These are phyloP conservation scores for Xylariaceae sp. DNA, from an alignment of 2,329 filamentous ascomycete species.

Conservation along the genomic window DNA sequence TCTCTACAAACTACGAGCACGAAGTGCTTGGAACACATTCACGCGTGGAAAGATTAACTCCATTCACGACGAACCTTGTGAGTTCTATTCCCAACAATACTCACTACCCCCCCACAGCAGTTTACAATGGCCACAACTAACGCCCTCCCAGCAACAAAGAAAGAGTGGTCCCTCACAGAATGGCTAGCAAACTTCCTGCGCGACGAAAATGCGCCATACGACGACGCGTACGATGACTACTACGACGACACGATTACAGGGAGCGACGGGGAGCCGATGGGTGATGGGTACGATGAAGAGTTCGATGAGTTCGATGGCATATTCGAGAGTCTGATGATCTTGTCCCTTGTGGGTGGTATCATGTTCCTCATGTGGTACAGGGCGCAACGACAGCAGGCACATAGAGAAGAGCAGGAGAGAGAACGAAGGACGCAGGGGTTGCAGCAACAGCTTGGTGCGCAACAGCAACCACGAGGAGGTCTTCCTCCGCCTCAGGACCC, in stretches of 20 bases:
- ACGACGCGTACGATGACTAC: constrained; percentile 54
- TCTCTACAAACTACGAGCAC: constrained; percentile 74
- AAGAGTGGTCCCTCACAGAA: constrained; percentile 74
- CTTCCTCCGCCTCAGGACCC: constrained; percentile 42
- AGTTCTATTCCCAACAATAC: constrained; percentile 29
- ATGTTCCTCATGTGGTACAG: constrained; percentile 79
- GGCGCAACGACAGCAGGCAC: constrained; percentile 62
- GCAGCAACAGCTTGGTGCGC: constrained; percentile 6
- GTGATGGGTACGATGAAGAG: constrained; percentile 51
- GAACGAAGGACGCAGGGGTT: constrained; percentile 11
- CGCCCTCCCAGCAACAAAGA: constrained; percentile 53
- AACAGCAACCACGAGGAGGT: constrained; percentile 14
- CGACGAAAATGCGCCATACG: constrained; percentile 61
- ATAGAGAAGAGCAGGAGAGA: constrained; percentile 34
- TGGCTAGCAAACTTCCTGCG: constrained; percentile 86
- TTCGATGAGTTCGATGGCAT: constrained; percentile 74
- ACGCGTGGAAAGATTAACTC: constrained; percentile 88
- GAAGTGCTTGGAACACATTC: constrained; percentile 92
- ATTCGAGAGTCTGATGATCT: constrained; percentile 78
- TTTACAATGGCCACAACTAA: constrained; percentile 25
- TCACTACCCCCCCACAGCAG: background rate
- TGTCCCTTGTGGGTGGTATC: constrained; percentile 70
- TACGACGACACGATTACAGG: constrained; percentile 55
- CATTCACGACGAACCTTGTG: constrained; percentile 85
- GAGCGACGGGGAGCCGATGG: constrained; percentile 50